Evolutionary conservation across 345 rosid genomes (phyloP).

Genomic region (Syzygium grande): DNA sequence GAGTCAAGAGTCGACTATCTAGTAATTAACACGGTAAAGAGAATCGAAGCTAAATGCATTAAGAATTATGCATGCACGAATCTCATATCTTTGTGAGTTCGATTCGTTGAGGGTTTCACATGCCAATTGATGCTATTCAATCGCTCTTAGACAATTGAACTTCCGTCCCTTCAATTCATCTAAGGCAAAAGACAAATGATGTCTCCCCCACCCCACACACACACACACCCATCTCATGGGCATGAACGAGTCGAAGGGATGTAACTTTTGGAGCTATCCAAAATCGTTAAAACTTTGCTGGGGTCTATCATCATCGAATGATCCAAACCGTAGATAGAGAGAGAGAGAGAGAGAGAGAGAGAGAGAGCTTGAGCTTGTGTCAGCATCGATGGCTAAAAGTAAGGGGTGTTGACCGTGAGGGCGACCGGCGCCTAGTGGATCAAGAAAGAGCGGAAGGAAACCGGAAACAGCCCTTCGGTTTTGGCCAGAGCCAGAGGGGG

Average conservation of each 20-base stretch:
- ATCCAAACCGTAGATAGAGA: background rate
- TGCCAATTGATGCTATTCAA: no score
- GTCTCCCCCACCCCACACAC: no score
- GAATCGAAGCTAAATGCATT: background rate
- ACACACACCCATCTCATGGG: background rate
- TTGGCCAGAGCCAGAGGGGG: background rate
- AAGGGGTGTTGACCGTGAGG: background rate
- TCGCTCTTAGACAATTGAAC: no score
- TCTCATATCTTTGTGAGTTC: background rate
- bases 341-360: background rate
- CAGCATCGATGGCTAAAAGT: background rate
- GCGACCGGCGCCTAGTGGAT: background rate
- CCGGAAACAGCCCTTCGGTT: background rate
- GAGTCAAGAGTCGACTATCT: no score
- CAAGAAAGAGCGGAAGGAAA: background rate
- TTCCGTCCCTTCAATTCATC: no score
- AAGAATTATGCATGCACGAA: no score
- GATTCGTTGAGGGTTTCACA: no score
- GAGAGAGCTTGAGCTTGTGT: background rate
- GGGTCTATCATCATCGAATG: background rate
- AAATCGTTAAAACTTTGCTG: background rate
- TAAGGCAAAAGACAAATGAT: no score
- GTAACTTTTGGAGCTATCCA: background rate
- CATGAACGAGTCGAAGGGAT: background rate
- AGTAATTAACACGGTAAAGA: background rate